phyloP scores from a whole-genome alignment of 2,329 filamentous ascomycete genomes.

The Dryadomyces quercivorus region DNA sequence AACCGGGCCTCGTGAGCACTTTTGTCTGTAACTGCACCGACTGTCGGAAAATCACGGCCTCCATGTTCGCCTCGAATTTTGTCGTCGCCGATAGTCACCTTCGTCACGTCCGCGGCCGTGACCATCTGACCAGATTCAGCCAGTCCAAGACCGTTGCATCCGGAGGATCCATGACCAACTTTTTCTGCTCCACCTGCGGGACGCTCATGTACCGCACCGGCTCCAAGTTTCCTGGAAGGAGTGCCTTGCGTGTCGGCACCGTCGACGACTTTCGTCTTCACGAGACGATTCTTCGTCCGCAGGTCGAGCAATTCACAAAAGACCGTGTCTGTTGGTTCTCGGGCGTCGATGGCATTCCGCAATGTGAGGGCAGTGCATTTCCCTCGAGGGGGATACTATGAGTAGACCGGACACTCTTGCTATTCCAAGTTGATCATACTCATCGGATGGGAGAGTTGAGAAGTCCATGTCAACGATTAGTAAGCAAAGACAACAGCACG shows the following conservation, averaged over 20 bases:
- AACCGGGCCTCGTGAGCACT: constrained; percentile 29
- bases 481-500: too few species aligned
- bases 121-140: constrained; percentile 32
- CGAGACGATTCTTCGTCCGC: constrained; percentile 33
- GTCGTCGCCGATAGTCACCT: constrained; percentile 31
- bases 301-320: constrained; percentile 31
- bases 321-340: constrained; percentile 22
- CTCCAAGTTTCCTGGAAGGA: constrained; percentile 24
- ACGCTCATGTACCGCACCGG: constrained; percentile 35
- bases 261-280: constrained; percentile 38
- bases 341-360: neutral
- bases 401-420: too few species aligned
- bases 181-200: constrained; percentile 48
- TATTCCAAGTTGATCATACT: too few species aligned
- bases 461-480: too few species aligned
- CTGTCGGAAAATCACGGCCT: constrained; percentile 50
- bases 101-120: constrained; percentile 35
- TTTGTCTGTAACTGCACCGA: constrained; percentile 51
- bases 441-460: too few species aligned
- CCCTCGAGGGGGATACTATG: too few species aligned
- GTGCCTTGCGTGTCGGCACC: constrained; percentile 33
- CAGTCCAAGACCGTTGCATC: constrained; percentile 35
- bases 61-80: constrained; percentile 51
- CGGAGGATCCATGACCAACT: constrained; percentile 43
- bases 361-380: neutral